Percentiles rank a stretch among this genome's conserved stretches.
Evolutionary conservation across 2,329 filamentous ascomycete genomes (phyloP).

Genomic region (Alternaria rosae): DNA sequence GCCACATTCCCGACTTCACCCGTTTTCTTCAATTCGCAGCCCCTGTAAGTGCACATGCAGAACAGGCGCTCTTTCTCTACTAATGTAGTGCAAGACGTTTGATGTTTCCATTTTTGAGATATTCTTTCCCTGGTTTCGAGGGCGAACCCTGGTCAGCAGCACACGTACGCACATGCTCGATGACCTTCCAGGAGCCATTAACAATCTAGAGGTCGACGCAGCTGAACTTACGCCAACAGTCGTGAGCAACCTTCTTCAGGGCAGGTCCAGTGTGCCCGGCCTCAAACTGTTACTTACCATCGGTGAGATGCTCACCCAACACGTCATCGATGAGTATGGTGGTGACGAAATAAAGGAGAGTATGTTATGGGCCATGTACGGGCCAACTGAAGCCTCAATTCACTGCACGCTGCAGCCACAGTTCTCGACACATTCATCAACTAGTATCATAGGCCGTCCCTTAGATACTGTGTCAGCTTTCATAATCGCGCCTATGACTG

Average conservation of each 20-base stretch:
- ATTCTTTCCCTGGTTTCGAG: conserved; percentile 83
- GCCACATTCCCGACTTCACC: conserved; percentile 75
- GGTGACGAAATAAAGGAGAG: conserved; percentile 60
- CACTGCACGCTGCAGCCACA: conserved; percentile 80
- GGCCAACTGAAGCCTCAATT: conserved; percentile 89
- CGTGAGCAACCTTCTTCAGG: conserved; percentile 75
- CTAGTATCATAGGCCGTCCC: conserved; percentile 77
- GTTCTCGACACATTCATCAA: conserved; percentile 64
- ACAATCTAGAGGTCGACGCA: conserved; percentile 74
- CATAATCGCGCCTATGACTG: conserved; percentile 62
- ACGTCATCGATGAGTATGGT: conserved; percentile 82
- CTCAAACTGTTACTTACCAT: conserved; percentile 82
- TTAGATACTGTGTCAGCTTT: conserved; percentile 83
- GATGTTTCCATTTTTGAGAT: conserved; percentile 96
- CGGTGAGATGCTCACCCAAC: conserved; percentile 86
- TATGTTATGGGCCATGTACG: conserved; percentile 92
- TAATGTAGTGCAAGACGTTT: conserved; percentile 65
- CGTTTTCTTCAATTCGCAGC: conserved; percentile 92
- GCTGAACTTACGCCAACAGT: conserved; percentile 91
- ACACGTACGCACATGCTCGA: conserved; percentile 74
- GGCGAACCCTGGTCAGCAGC: conserved; percentile 75
- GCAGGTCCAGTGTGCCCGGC: conserved; percentile 70
- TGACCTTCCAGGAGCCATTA: conserved; percentile 74
- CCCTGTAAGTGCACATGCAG: conserved; percentile 52
- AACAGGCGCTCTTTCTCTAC: background rate